Base-by-base conservation (phyloP, 2,329 filamentous ascomycete species). In the Xylariales sp. region DNA sequence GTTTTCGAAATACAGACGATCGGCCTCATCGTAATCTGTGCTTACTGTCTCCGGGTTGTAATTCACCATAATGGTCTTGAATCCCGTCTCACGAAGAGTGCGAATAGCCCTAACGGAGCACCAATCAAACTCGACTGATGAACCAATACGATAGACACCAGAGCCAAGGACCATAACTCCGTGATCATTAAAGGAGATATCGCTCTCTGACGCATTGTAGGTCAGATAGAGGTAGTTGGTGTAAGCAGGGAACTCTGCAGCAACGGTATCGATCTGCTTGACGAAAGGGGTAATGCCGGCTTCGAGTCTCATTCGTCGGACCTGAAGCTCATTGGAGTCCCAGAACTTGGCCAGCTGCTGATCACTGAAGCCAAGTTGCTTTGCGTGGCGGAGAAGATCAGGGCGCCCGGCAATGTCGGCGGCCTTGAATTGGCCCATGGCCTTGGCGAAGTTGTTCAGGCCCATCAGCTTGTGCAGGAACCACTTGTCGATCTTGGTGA, bases 401-500 rank as follows among this genome's bases (percentile, higher is more conserved):
- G 76, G 67, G 12, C 79, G 75, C 40, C 79, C 72, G 33, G 73
- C 78, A 40, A 84, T 77, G 30, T 89, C 83, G 48, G 70, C 75
- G 11, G 74, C 74, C 46, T 59, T 76, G 64, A 81, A 87, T 33
- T 70, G 72, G 42, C 75, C 72, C 80, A 96, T 87, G 17, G 75
- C 62, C 66, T 89, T 91, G 57, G 83, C 82, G 53, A 97, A 96
- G 67, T 95, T 79, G 63, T 83, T 95, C 8, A 98, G 71, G 19
- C 85, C 83, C 78, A 95, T 95, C 41, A 98, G 81, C 62, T 88
- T 90, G 65, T 79, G 82, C 49, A 98, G 69, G 73, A 97, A 98
- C 93, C 93, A 98, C 65, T 94, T 95, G 69, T 97, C 93, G 53
- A 98, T 98, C 69, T 91, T 89, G 56, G 93, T 98, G 70, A 97